A percentile compares a stretch with the other conserved stretches of the same genome.
Evolutionary conservation across 192 early-diverging fungal species (phyloP).

Genomic region (Geranomyces michiganensis): DNA sequence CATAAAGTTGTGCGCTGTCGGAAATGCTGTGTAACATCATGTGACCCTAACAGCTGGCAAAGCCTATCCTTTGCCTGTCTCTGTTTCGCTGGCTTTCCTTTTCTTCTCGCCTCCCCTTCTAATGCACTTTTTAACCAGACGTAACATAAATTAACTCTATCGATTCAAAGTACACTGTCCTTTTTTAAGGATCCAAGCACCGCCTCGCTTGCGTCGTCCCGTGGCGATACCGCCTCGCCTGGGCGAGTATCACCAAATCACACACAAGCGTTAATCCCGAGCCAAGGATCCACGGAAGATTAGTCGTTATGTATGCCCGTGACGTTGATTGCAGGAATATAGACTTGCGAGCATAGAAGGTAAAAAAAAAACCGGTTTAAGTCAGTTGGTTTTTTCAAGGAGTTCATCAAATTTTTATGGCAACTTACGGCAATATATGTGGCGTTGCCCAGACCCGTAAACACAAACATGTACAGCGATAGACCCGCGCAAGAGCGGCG

Average conservation of each 20-base stretch:
- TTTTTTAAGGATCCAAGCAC: too few relatives aligned
- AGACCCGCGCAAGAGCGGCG: slow-evolving; percentile 77
- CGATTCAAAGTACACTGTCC: too few relatives aligned
- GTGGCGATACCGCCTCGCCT: neutral
- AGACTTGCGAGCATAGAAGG: slow-evolving; percentile 48
- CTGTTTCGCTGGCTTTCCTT: too few relatives aligned
- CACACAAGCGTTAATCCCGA: slow-evolving; percentile 66
- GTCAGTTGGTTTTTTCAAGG: neutral
- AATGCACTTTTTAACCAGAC: too few relatives aligned
- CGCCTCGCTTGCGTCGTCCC: too few relatives aligned
- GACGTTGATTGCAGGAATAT: slow-evolving; percentile 76
- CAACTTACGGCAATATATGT: slow-evolving; percentile 51
- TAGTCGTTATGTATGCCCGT: slow-evolving; percentile 64
- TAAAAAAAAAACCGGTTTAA: neutral
- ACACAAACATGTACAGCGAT: slow-evolving; percentile 81
- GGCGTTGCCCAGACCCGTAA: slow-evolving; percentile 77
- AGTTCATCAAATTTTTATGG: neutral
- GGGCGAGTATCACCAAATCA: slow-evolving; percentile 61
- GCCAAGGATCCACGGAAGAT: slow-evolving; percentile 80
- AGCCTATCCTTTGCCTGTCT: too few relatives aligned
- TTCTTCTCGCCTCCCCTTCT: too few relatives aligned
- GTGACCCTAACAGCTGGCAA: too few relatives aligned
- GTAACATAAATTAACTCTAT: too few relatives aligned
- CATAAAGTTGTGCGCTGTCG: too few relatives aligned
- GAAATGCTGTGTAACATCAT: too few relatives aligned